Base-by-base conservation (phyloP, 2,329 filamentous ascomycete species). In the Hortaea sp. region DNA sequence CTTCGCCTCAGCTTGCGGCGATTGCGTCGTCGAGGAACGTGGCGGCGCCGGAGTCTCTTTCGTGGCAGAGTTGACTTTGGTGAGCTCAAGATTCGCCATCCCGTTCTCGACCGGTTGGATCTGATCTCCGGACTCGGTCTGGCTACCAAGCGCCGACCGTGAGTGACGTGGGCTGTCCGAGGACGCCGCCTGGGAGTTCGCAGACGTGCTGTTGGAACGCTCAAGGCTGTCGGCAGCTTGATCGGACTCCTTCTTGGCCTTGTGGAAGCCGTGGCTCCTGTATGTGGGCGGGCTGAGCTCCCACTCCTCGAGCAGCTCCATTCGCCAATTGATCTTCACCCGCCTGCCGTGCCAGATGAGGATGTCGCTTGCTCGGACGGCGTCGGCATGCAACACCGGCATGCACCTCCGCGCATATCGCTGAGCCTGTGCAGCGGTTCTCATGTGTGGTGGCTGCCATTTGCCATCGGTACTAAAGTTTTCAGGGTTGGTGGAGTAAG, bases 331-430 rank as follows among this genome's bases (percentile, higher is more conserved):
- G 57, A 74, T 66, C 43, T 65, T 67, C 51, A 71, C 57, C 38
- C 71, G 67, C 43, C 62, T 59, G 40, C 69, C 69, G 29, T 64
- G 56, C 47, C 44, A 55, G 50, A 70, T 68, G 5, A 73, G 58
- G n/a, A 73, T 62, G 46, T 71, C 67, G 57, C 65, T 70, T 0
- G 70, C 67, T 31, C 71, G 63, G 2, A 67, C 64, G 2, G 70
- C 68, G 37, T 67, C 66, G 20, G 63, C 63, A 6, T 67, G 62
- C 9, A 74, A 56, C 5, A 71, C 60, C 1, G 71, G 71, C 43
- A 70, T 66, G 52, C 71, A 74, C 29, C 71, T 66, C 5, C 67
- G 64, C 44, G 69, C 66, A 59, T 73, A 74, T 44, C 71, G 67
- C 35, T 67, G 61, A 10, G 59, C 52, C 44, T 71, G 69, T 5